A percentile compares a stretch with the other conserved stretches of the same genome.
Evolutionary conservation across 768 basidiomycete species (phyloP).

Genomic region (Mycena albidolilacea): DNA sequence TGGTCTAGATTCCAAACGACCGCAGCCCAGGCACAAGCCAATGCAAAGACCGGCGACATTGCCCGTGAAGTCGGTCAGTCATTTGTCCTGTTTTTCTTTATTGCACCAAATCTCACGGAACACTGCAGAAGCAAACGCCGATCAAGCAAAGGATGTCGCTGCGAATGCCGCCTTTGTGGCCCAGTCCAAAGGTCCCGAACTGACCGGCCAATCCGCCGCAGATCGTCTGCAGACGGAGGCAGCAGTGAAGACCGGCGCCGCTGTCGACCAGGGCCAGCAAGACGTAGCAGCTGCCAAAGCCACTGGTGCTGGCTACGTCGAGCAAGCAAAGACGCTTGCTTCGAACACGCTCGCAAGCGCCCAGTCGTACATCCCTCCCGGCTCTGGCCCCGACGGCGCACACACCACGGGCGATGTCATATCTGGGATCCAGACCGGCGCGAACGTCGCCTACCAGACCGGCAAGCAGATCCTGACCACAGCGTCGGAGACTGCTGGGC

Average conservation of each 20-base stretch:
- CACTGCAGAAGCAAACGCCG: conserved; percentile 55
- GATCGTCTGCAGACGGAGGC: conserved; percentile 55
- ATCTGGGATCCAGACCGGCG: conserved; percentile 52
- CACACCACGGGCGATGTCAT: conserved; percentile 43
- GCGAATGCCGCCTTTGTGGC: conserved; percentile 67
- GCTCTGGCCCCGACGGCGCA: conserved; percentile 31
- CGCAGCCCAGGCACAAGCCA: conserved; percentile 66
- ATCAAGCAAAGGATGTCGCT: conserved; percentile 61
- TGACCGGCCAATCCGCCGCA: conserved; percentile 50
- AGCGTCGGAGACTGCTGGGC: conserved; percentile 45
- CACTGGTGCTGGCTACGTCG: conserved; percentile 63
- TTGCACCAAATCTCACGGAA: background rate
- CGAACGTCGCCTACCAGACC: conserved; percentile 47
- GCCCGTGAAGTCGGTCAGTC: conserved; percentile 58
- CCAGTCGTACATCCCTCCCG: conserved; percentile 42
- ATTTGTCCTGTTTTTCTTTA: background rate
- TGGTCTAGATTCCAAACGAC: conserved; percentile 61
- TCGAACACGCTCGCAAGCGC: conserved; percentile 57
- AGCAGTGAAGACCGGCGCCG: conserved; percentile 62
- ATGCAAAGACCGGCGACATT: conserved; percentile 59
- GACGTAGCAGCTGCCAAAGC: conserved; percentile 65
- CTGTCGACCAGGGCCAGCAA: conserved; percentile 69
- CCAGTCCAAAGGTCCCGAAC: conserved; percentile 54
- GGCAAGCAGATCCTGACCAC: conserved; percentile 47
- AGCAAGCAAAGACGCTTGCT: conserved; percentile 68